Evolutionary conservation across 2,329 filamentous ascomycete genomes (phyloP), one percentile per base, ranked within the genome.

Genomic region (Uncinocarpus reesii): DNA sequence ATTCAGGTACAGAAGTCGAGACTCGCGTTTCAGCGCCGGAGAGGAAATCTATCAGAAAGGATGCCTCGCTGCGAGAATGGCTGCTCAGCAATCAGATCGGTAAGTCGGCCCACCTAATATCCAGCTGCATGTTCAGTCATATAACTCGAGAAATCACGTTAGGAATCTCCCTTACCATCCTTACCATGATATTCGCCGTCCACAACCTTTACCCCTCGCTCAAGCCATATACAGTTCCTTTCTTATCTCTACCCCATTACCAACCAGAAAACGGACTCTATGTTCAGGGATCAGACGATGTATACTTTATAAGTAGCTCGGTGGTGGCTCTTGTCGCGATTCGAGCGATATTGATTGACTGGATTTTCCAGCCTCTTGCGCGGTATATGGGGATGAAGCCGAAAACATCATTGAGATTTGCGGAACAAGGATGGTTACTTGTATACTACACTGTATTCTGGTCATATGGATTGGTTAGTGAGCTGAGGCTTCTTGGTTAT

Each of bases 381-480:
- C 80, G 78, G 54, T 70, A 73, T 41, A 75, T 77, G 54, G 90
- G 90, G 29, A 78, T 95, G 58, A 75, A 76, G 57, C 85, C 83
- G 62, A 95, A 95, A 70, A 79, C 80, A 40, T 71, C 83, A 51
- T 79, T 86, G 42, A 79, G 92, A 50, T 94, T 96, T 68, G 87
- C 87, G 53, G 92, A 98, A 70, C 92, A 98, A 70, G 86, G 83
- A 40, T 96, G 90, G 86, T 74, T 95, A 62, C 70, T 93, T 49
- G 66, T 92, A 37, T 96, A 95, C 70, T 90, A 90, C 65, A 71
- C 71, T 38, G 71, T 82, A 48, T 90, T 89, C 63, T 96, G 87
- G 84, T 75, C 80, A 10, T 71, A 90, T 52, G 92, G 92, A 57
- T 76, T 93, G 74, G 86, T 94, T 74, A 58, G 81, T 65, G 36